Base-by-base conservation (phyloP, 768 basidiomycete genomes). In the Podaxis sp. region DNA sequence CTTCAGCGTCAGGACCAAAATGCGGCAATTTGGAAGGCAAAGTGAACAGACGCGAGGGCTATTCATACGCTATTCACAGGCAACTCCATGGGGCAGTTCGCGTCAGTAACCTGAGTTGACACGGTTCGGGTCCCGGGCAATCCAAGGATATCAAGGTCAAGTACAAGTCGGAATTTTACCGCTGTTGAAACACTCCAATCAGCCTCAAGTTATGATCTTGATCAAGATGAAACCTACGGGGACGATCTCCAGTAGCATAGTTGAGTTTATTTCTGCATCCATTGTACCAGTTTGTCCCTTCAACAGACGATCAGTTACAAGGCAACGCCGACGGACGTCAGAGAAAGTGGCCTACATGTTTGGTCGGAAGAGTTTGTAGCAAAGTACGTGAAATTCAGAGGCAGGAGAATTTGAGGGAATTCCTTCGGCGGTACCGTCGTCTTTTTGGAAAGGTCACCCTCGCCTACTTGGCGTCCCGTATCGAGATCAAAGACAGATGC, bases 381-480 rank as follows among this genome's bases (percentile, higher is more conserved):
- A 12, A 86, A 66, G 72, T 96, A 97, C 0, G 88, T 86, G 75
- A 96, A 96, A 68, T 90, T 90, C 56, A 98, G 77, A 0, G 94
- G 94, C 9, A 98, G 66, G 36, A 82, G 72, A 28, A 97, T 77
- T 38, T 84, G 72, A n/a, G 87, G 82, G 69, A 86, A 87, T 22
- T 74, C 57, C 69, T 88, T 89, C 11, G 92, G 88, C 4, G 88
- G 85, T 9, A 95, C 75, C 2, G 83, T 86, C 59, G 80, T 75
- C 9, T 19, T 40, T 39, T 78, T 72, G 8, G 84, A 83, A 63
- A 86, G 77, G 67, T 85, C 81, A 8, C 95, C 95, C 0, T 79
- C 78, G 0, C 80, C 95, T 22, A 98, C 85, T 42, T 83, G 77
- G 63, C 81, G 82, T 58, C 78, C 74, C 1, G 92, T 90, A 53